Conservation (phyloP, 169 alveolate species). For the Eimeria maxima region DNA sequence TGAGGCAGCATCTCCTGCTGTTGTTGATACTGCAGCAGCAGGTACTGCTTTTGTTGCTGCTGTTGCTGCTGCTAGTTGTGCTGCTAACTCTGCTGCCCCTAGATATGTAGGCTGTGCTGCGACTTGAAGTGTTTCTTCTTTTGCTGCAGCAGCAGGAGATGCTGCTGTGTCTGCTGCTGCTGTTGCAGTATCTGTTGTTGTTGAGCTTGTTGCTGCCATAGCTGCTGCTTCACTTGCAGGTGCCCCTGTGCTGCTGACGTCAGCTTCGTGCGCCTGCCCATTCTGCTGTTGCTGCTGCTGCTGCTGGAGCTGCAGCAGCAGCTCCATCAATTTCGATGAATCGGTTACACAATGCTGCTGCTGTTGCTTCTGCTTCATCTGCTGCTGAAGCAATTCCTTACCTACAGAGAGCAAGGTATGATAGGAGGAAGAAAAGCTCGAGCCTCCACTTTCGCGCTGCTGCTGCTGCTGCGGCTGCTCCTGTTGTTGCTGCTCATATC, state of each 20-base stretch:
- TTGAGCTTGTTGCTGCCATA: not conserved
- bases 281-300: not conserved
- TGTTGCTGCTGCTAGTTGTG: not conserved
- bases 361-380: not conserved
- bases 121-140: not conserved
- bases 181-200: not conserved
- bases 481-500: not conserved
- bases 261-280: not conserved
- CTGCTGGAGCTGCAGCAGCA: slow-evolving; percentile 7
- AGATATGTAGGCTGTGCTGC: not conserved
- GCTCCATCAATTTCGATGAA: not conserved
- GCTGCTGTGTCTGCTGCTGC: not conserved
- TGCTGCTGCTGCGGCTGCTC: not conserved
- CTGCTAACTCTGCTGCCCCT: not conserved
- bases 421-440: not conserved
- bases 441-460: not conserved
- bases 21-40: not conserved
- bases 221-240: not conserved
- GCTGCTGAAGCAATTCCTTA: not conserved
- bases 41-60: not conserved
- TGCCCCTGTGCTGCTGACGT: not conserved
- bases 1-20: not conserved
- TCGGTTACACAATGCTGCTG: not conserved
- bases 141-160: not conserved
- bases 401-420: not conserved